Evolutionary conservation across 805 yeast genomes (phyloP).

Genomic region (Nakazawaea peltata): DNA sequence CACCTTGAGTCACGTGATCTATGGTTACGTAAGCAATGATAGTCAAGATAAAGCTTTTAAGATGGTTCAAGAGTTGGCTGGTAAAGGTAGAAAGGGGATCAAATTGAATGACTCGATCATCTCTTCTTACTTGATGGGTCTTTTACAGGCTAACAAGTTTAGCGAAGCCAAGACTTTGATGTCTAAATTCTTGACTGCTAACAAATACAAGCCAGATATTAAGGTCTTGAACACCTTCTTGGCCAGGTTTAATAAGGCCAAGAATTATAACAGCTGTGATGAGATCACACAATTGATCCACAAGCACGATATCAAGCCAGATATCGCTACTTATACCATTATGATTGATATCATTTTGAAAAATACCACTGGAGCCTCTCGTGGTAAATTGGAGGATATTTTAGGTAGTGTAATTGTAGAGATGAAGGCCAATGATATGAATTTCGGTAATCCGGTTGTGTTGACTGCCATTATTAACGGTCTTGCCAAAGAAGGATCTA

Average conservation of each 20-base stretch:
- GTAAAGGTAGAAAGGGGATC: slow-evolving; percentile 23
- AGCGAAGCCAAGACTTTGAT: slow-evolving; percentile 29
- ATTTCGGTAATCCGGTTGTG: slow-evolving; percentile 34
- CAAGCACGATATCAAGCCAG: slow-evolving; percentile 36
- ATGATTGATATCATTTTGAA: slow-evolving; percentile 48
- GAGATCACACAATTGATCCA: slow-evolving; percentile 19
- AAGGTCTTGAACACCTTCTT: slow-evolving; percentile 47
- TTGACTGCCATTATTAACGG: slow-evolving; percentile 46
- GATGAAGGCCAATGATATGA: slow-evolving; percentile 29
- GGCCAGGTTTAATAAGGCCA: slow-evolving; percentile 27
- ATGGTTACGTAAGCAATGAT: slow-evolving; percentile 35
- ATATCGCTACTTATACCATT: slow-evolving; percentile 55
- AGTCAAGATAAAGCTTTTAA: slow-evolving; percentile 34
- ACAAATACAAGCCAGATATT: slow-evolving; percentile 34
- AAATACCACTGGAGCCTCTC: slow-evolving; percentile 28
- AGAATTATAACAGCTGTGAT: slow-evolving; percentile 33
- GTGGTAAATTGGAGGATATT: slow-evolving; percentile 17
- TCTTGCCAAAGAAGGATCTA: slow-evolving; percentile 39
- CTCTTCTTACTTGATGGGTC: slow-evolving; percentile 28
- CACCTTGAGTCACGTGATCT: slow-evolving; percentile 39
- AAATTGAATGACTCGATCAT: slow-evolving; percentile 32
- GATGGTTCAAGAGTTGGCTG: slow-evolving; percentile 21
- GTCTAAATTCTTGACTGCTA: slow-evolving; percentile 18
- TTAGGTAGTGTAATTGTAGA: slow-evolving; percentile 26
- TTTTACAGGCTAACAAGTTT: slow-evolving; percentile 30